A percentile compares a stretch with the other conserved stretches of the same genome.
Evolutionary conservation across 202 grass and related monocot genomes (phyloP).

Genomic region (Panicum hallii): DNA sequence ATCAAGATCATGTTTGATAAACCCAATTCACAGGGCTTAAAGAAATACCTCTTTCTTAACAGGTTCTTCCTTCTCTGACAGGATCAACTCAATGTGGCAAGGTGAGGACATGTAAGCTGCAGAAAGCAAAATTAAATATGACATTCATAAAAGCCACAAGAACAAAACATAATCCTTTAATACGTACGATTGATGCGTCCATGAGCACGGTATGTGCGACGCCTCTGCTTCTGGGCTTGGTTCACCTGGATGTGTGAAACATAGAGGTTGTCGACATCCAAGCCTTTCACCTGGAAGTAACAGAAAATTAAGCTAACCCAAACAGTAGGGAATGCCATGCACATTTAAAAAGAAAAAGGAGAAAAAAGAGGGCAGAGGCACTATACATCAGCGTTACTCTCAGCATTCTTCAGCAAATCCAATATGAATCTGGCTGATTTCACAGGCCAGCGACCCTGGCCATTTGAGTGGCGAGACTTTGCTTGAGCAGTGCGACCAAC

Average conservation of each 20-base stretch:
- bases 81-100: slow-evolving; percentile 83
- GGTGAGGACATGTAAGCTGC: slow-evolving; percentile 93
- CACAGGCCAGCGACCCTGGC: slow-evolving; percentile 74
- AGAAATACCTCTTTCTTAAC: slow-evolving; percentile 73
- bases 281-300: slow-evolving; percentile 65
- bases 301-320: background rate
- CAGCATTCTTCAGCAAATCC: slow-evolving; percentile 82
- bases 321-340: background rate
- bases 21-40: background rate
- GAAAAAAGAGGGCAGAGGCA: background rate
- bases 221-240: slow-evolving; percentile 85
- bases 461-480: slow-evolving; percentile 67
- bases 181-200: slow-evolving; percentile 82
- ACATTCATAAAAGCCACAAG: background rate
- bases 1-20: background rate
- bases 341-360: background rate
- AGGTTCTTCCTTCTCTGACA: slow-evolving; percentile 91
- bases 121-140: slow-evolving; percentile 16
- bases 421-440: slow-evolving; percentile 75
- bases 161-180: background rate
- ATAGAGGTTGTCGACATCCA: slow-evolving; percentile 80
- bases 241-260: slow-evolving; percentile 92
- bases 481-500: slow-evolving; percentile 78
- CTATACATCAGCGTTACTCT: slow-evolving; percentile 79
- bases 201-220: slow-evolving; percentile 81